These are phyloP conservation scores for Saksenaea oblongispora DNA, from an alignment of 371 early-diverging fungal genomes.

Conservation along the genomic window DNA sequence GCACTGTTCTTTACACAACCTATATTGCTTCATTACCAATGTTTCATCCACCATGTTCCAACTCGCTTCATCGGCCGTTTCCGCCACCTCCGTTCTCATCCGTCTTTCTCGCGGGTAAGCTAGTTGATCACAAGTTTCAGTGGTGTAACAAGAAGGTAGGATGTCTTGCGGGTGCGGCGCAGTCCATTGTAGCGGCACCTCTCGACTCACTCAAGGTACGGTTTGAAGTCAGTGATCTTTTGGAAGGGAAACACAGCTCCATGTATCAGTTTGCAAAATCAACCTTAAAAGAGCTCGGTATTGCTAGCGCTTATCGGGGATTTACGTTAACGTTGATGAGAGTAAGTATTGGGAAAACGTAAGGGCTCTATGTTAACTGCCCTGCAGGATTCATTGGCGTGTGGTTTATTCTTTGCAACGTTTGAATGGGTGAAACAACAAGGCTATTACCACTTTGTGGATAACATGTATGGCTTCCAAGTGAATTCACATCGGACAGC, in stretches of 20 bases:
- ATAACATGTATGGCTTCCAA: slow-evolving; percentile 58
- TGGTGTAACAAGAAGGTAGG: slow-evolving; percentile 29
- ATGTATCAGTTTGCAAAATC: slow-evolving; percentile 68
- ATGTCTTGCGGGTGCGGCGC: slow-evolving; percentile 74
- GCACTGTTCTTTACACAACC: slow-evolving; percentile 65
- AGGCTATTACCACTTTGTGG: slow-evolving; percentile 61
- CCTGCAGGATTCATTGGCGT: slow-evolving; percentile 67
- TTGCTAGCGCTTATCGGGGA: slow-evolving; percentile 71
- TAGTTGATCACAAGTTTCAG: background rate
- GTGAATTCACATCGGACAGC: slow-evolving; percentile 42
- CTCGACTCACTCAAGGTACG: slow-evolving; percentile 74
- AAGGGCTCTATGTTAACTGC: background rate
- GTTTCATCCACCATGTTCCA: slow-evolving; percentile 59
- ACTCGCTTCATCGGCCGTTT: slow-evolving; percentile 57
- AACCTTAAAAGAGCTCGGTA: slow-evolving; percentile 63
- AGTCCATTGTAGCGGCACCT: slow-evolving; percentile 75
- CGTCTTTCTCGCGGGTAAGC: slow-evolving; percentile 58
- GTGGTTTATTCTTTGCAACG: slow-evolving; percentile 76
- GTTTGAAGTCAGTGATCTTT: slow-evolving; percentile 73
- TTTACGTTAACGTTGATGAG: slow-evolving; percentile 66
- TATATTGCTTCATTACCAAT: slow-evolving; percentile 59
- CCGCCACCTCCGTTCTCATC: slow-evolving; percentile 62
- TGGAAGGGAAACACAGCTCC: slow-evolving; percentile 73
- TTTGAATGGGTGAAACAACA: slow-evolving; percentile 79
- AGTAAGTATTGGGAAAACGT: slow-evolving; percentile 28